Evolutionary conservation across 805 yeast species (phyloP).

Genomic region (Zygotorulaspora danielsina): DNA sequence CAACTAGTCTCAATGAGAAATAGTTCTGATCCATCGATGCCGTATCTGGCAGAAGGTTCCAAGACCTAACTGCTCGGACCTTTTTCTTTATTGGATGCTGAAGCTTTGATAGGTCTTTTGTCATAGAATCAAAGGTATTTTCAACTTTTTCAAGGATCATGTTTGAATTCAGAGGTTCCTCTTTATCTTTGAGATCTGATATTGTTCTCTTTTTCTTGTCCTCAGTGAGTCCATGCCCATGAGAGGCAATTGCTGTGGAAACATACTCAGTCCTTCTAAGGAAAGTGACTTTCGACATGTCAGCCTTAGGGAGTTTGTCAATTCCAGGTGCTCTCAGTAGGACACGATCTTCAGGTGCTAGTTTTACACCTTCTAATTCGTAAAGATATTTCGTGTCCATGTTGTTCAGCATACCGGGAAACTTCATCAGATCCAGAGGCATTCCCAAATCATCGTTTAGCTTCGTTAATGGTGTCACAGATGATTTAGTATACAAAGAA

Average conservation of each 20-base stretch:
- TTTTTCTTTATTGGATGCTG: conserved; percentile 76
- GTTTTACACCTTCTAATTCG: conserved; percentile 40
- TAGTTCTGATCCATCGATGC: conserved; percentile 81
- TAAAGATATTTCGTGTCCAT: conserved; percentile 46
- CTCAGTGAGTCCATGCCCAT: conserved; percentile 27
- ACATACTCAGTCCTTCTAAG: conserved; percentile 93
- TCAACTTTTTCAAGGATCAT: conserved; percentile 50
- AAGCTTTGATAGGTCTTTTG: conserved; percentile 42
- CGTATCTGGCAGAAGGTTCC: conserved; percentile 86
- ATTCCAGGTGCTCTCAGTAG: conserved; percentile 75
- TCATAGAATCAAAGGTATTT: conserved; percentile 64
- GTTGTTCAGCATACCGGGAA: conserved; percentile 64
- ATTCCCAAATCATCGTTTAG: conserved; percentile 66
- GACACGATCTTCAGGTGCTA: conserved; percentile 75
- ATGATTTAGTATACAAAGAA: conserved; percentile 69
- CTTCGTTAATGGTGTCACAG: conserved; percentile 57
- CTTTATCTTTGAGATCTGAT: conserved; percentile 23
- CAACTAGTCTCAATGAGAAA: conserved; percentile 57
- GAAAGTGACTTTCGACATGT: conserved; percentile 55
- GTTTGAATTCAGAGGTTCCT: conserved; percentile 24
- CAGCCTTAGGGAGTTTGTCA: conserved; percentile 35
- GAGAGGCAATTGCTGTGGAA: conserved; percentile 49
- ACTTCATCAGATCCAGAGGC: conserved; percentile 64
- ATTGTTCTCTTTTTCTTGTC: conserved; percentile 32
- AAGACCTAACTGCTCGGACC: conserved; percentile 67